A percentile compares a stretch with the other conserved stretches of the same genome.
phyloP scores from a whole-genome alignment of 108 stramenopile species.

The Pseudonitzschia delicatissima region DNA sequence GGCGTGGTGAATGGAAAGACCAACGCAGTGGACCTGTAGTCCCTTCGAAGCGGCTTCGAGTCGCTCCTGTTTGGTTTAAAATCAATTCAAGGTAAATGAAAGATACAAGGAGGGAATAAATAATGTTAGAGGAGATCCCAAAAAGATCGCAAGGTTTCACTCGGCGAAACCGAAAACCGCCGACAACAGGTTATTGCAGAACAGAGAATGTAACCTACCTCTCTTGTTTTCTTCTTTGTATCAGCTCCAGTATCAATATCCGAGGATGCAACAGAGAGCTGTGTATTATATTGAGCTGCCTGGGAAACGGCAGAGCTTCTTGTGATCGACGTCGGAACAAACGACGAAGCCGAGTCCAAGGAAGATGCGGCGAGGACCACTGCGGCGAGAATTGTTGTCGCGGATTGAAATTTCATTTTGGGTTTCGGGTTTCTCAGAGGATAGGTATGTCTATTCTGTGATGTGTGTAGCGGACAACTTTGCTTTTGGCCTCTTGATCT shows the following conservation, averaged over 20 bases:
- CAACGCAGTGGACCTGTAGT: conserved; percentile 93
- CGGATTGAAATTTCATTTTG: conserved; percentile 32
- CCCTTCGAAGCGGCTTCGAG: conserved; percentile 86
- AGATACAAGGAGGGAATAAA: background rate
- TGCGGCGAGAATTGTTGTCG: conserved; percentile 19
- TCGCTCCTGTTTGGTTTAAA: conserved; percentile 61
- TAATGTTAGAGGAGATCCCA: background rate
- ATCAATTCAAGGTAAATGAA: background rate
- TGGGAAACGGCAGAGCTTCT: background rate
- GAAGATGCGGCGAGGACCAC: conserved; percentile 13
- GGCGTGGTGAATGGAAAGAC: conserved; percentile 97
- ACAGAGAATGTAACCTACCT: conserved; percentile 28
- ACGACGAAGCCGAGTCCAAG: background rate
- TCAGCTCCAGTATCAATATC: conserved; percentile 14
- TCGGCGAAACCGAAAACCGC: background rate
- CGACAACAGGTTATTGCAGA: background rate
- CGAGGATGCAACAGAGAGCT: conserved; percentile 6
- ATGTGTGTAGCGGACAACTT: too few species aligned
- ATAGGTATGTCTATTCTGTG: too few species aligned
- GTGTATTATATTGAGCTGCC: background rate
- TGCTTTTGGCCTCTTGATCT: too few species aligned
- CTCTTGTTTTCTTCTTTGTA: conserved; percentile 37
- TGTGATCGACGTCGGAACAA: conserved; percentile 2
- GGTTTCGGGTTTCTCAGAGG: background rate
- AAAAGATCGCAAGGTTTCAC: background rate